Evolutionary conservation across 768 basidiomycete species (phyloP).

Genomic region (Agaricus subrufescens): DNA sequence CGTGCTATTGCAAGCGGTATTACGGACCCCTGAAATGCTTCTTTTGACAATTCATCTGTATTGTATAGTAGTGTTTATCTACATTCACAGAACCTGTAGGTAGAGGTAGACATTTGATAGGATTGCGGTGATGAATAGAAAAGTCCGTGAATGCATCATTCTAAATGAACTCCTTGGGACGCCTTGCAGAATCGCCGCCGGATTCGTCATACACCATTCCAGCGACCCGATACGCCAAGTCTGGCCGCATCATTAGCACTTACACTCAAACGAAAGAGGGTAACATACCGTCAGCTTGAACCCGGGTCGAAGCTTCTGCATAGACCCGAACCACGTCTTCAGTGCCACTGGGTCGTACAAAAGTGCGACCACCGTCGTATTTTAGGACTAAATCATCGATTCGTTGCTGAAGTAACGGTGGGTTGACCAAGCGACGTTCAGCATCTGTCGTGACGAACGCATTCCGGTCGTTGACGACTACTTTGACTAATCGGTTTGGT

Average conservation of each 20-base stretch:
- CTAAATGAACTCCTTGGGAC: constrained; percentile 78
- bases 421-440: constrained; percentile 81
- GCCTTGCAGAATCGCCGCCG: constrained; percentile 69
- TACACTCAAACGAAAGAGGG: not conserved
- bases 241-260: constrained; percentile 30
- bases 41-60: not conserved
- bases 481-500: constrained; percentile 93
- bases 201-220: constrained; percentile 81
- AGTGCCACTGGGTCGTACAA: constrained; percentile 95
- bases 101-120: not conserved
- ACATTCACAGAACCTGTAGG: not conserved
- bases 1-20: constrained; percentile 9
- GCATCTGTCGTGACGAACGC: constrained; percentile 91
- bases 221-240: constrained; percentile 81
- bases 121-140: no score
- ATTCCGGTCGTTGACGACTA: constrained; percentile 76
- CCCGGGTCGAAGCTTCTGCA: constrained; percentile 76
- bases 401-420: constrained; percentile 71
- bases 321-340: constrained; percentile 98
- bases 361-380: constrained; percentile 82
- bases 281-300: constrained; percentile 78
- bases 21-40: constrained; percentile 22
- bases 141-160: not conserved
- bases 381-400: constrained; percentile 78
- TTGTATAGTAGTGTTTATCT: not conserved